Conservation (phyloP, 2,329 filamentous ascomycete genomes). For the Neofusicoccum ribis region DNA sequence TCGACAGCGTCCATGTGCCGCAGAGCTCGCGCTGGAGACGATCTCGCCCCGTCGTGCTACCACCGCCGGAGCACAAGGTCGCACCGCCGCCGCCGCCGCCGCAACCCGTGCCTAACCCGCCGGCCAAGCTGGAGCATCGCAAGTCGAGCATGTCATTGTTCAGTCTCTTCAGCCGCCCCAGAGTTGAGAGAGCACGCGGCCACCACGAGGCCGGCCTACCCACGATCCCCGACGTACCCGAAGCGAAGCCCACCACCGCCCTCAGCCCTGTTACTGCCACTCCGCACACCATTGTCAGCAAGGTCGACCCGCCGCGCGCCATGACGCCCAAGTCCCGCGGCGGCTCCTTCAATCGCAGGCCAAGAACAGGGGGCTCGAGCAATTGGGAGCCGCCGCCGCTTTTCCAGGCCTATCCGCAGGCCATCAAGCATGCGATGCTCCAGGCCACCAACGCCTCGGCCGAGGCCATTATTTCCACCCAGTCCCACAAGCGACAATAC, state of each 20-base stretch:
- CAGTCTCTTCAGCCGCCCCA: conserved; percentile 51
- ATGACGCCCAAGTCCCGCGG: conserved; percentile 7
- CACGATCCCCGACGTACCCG: conserved; percentile 31
- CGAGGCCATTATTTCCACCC: conserved; percentile 65
- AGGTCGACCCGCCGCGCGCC: not conserved
- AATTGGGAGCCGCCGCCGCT: conserved; percentile 63
- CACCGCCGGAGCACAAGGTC: conserved; percentile 15
- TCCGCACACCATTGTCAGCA: not conserved
- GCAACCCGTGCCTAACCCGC: not conserved
- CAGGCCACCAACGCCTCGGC: conserved; percentile 66
- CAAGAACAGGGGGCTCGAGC: conserved; percentile 29
- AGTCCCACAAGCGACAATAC: conserved; percentile 54
- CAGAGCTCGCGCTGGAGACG: conserved; percentile 40
- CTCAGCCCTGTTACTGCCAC: conserved; percentile 16
- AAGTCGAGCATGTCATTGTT: conserved; percentile 51
- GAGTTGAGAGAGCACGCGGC: conserved; percentile 49
- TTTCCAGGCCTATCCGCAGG: conserved; percentile 84
- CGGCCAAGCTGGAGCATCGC: conserved; percentile 32
- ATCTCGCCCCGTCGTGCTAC: conserved; percentile 33
- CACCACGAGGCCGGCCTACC: conserved; percentile 46
- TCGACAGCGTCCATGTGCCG: conserved; percentile 21
- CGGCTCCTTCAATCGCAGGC: conserved; percentile 1
- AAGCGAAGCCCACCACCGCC: conserved; percentile 17
- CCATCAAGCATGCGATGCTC: conserved; percentile 72
- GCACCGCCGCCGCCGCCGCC: conserved; percentile 9